Evolutionary conservation across 768 basidiomycete genomes (phyloP).

Genomic region (Gymnopilus dilepis): DNA sequence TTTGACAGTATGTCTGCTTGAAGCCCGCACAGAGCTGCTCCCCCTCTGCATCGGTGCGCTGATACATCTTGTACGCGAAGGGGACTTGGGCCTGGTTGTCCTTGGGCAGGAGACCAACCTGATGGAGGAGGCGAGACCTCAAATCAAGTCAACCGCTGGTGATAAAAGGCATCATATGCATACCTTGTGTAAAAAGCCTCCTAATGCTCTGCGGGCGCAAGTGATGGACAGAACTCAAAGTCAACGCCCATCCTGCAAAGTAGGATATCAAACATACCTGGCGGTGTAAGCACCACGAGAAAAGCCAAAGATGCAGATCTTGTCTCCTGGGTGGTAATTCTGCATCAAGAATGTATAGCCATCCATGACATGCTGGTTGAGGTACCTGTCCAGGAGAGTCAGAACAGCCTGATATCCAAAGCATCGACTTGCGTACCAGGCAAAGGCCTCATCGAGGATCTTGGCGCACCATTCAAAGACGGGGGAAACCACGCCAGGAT

Average conservation of each 20-base stretch:
- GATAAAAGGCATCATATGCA: not conserved
- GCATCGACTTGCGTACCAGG: slow-evolving; percentile 55
- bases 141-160: not conserved
- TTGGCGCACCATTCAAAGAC: slow-evolving; percentile 62
- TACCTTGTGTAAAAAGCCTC: slow-evolving; percentile 76
- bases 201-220: slow-evolving; percentile 61
- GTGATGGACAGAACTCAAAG: not conserved
- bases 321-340: slow-evolving; percentile 75
- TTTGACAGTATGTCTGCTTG: slow-evolving; percentile 71
- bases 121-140: not conserved
- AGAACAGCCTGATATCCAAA: not conserved
- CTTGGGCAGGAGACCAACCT: slow-evolving; percentile 75
- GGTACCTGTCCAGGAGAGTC: slow-evolving; percentile 54
- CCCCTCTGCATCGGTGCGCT: slow-evolving; percentile 50
- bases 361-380: slow-evolving; percentile 72
- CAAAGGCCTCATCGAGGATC: slow-evolving; percentile 69
- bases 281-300: slow-evolving; percentile 64
- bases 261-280: slow-evolving; percentile 44
- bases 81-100: slow-evolving; percentile 73
- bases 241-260: not conserved
- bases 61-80: slow-evolving; percentile 79
- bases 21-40: slow-evolving; percentile 62
- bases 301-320: slow-evolving; percentile 80
- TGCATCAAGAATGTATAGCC: slow-evolving; percentile 84
- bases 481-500: slow-evolving; percentile 71